Percentiles rank a stretch among this genome's conserved stretches.
Conservation (phyloP, 139 green algal species). For the Coccomyxa sp. region DNA sequence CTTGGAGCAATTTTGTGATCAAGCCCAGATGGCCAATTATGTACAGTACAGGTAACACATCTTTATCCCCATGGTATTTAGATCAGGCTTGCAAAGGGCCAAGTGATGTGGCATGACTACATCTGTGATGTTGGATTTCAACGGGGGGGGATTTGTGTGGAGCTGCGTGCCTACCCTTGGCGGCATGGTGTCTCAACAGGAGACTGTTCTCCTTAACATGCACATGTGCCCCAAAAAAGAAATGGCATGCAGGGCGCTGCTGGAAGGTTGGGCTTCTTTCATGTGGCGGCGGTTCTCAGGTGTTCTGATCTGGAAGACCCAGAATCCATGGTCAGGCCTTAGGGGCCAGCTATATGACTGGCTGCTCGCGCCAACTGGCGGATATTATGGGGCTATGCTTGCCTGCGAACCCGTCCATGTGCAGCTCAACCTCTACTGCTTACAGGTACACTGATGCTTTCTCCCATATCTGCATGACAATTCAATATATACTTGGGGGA, state of each 20-base stretch:
- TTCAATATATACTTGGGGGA: background rate
- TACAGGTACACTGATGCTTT: background rate
- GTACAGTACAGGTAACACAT: conserved; percentile 4
- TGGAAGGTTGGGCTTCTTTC: background rate
- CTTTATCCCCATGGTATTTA: background rate
- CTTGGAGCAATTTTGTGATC: background rate
- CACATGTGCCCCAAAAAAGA: background rate
- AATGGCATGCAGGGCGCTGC: conserved; percentile 2
- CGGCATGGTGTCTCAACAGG: background rate
- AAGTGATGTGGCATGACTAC: background rate
- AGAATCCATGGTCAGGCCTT: conserved; percentile 6
- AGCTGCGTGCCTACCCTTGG: background rate
- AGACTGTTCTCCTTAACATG: background rate
- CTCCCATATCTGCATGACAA: background rate
- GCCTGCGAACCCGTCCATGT: conserved; percentile 2
- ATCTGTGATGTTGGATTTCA: background rate
- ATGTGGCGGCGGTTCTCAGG: background rate
- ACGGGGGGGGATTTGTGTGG: background rate
- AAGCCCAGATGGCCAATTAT: background rate
- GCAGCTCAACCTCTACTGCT: conserved; percentile 2
- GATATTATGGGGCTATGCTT: background rate
- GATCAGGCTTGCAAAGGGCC: background rate
- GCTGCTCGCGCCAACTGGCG: background rate
- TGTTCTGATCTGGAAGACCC: conserved; percentile 5
- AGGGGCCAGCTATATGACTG: conserved; percentile 4